Conservation (phyloP, 768 basidiomycete genomes). For the Tricholoma flavovirens region DNA sequence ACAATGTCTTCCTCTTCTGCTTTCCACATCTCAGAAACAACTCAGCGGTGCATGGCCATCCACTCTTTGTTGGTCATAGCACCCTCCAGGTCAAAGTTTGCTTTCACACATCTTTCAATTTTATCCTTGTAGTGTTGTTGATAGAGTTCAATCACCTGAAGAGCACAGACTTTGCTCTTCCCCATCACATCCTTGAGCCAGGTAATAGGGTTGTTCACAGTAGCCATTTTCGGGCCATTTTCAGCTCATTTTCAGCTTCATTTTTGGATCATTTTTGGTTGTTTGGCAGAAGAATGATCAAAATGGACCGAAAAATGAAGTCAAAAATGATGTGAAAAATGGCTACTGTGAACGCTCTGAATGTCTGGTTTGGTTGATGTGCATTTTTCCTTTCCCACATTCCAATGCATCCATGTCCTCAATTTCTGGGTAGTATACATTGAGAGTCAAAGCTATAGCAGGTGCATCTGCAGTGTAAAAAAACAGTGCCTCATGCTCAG, state of each 20-base stretch:
- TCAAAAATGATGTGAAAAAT: too few species aligned
- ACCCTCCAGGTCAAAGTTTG: background rate
- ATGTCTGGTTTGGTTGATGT: background rate
- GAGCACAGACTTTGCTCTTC: background rate
- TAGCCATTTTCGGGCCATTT: too few species aligned
- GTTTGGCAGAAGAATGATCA: too few species aligned
- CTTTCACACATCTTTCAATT: background rate
- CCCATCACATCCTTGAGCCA: background rate
- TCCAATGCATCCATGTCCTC: background rate
- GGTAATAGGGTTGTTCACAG: too few species aligned
- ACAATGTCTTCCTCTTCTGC: conserved; percentile 23
- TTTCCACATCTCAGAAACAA: too few species aligned
- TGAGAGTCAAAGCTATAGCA: background rate
- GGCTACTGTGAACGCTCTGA: too few species aligned
- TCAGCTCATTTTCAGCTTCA: too few species aligned
- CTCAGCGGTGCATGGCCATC: too few species aligned
- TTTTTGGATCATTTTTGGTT: too few species aligned
- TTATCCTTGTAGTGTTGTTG: background rate
- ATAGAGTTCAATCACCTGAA: too few species aligned
- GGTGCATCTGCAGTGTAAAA: background rate
- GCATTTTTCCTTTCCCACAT: background rate
- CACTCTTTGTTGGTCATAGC: background rate
- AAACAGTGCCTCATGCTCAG: background rate
- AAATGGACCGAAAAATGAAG: too few species aligned
- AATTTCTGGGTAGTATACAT: background rate